Base-by-base conservation (phyloP, 2,329 filamentous ascomycete species). In the Colletotrichum lupini region DNA sequence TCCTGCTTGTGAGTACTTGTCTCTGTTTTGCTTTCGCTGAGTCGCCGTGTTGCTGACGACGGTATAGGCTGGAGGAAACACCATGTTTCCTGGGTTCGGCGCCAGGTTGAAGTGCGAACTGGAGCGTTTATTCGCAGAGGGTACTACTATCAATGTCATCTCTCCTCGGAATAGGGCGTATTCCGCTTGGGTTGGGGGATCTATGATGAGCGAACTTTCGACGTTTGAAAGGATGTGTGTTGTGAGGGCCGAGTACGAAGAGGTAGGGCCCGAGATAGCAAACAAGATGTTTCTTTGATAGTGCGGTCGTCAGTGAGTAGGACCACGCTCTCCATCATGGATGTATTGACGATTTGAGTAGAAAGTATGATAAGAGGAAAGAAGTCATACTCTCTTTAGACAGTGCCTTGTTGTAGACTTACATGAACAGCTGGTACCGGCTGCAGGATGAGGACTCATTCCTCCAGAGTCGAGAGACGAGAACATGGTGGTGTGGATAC, bases 191-290 rank as follows among this genome's bases (percentile, higher is more conserved):
- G 26, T 22, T 16, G 63, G 57, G n/a, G 68, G 46, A 8, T 68
- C 68, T 7, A n/a, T 71, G 6, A 14, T 71, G 26, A 71, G 49
- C 19, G 28, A 68, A 28, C 32, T 67, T 30, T 56, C 56, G 46
- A 55, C 63, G 19, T 67, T 60, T 19, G 26, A 28, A 32, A 19
- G 32, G 46, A 59, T 67, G 63, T 56, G 56, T 22, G 60, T 65
- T 11, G 22, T 28, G 24, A 57, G 53, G 14, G 67, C 32, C 16
- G 67, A 68, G 24, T 68, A 68, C 16, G 67, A 64, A 24, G 60
- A 69, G 37, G 26, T 14, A 11, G 67, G 67, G 4, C 60, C 53
- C 14, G 60, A 24, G 19, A 30, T 62, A 26, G 64, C 56, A 3
- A 49, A 62, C 49, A 68, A 58, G 19, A 68, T 53, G 30, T 53